Percentiles rank a stretch among this genome's conserved stretches.
phyloP scores from a whole-genome alignment of 257 asterid species.

The Fraxinus cuspidata region DNA sequence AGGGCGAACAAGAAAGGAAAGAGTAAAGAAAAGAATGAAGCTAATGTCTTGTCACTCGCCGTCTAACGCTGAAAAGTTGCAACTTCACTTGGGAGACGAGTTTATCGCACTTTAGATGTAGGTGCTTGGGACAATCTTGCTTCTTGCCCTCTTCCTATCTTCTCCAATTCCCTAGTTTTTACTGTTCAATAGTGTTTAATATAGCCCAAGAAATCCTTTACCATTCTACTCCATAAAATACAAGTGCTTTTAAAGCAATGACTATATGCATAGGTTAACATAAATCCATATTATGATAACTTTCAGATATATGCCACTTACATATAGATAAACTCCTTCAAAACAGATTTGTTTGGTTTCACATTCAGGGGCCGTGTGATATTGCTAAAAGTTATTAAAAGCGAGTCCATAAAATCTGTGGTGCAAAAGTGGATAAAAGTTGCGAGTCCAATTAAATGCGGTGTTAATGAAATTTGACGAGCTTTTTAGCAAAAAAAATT shows the following conservation, averaged over 20 bases:
- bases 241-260: background rate
- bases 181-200: background rate
- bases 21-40: background rate
- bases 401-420: no score
- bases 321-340: background rate
- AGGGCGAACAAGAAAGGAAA: background rate
- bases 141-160: background rate
- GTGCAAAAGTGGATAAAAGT: no score
- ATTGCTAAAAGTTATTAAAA: no score
- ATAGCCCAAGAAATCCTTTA: background rate
- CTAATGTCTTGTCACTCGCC: background rate
- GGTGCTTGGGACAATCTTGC: background rate
- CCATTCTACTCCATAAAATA: background rate
- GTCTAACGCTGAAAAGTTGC: background rate
- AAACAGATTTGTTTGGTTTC: background rate
- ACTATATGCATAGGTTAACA: background rate
- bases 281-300: background rate
- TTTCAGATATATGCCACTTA: background rate
- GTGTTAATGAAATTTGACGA: no score
- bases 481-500: no score
- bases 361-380: background rate
- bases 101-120: background rate
- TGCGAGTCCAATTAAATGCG: no score
- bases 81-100: background rate
- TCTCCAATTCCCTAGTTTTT: background rate